Percentiles rank a stretch among this genome's conserved stretches.
Conservation (phyloP, 257 asterid species). For the Nicotiana undulata region DNA sequence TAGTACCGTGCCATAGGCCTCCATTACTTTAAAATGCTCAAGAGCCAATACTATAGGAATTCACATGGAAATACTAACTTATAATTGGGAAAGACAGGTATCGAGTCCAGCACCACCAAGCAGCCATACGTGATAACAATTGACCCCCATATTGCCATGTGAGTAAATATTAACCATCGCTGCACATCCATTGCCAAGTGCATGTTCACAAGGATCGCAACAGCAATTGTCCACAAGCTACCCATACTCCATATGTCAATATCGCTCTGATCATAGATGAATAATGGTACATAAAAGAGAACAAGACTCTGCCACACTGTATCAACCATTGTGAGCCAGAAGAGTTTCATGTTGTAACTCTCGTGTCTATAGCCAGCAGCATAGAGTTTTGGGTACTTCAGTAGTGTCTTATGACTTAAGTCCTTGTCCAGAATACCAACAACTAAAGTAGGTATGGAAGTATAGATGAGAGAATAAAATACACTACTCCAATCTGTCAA, state of each 20-base stretch:
- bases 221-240: slow-evolving; percentile 95
- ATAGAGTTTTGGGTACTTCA: slow-evolving; percentile 87
- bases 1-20: neutral
- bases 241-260: slow-evolving; percentile 98
- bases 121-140: slow-evolving; percentile 41
- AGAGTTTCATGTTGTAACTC: slow-evolving; percentile 82
- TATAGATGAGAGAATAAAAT: slow-evolving; percentile 80
- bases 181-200: slow-evolving; percentile 95
- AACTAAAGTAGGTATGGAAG: slow-evolving; percentile 88
- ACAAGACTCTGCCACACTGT: slow-evolving; percentile 98
- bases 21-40: neutral
- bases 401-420: slow-evolving; percentile 74
- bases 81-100: slow-evolving; percentile 66
- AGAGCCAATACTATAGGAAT: neutral
- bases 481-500: slow-evolving; percentile 98
- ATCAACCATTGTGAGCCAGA: slow-evolving; percentile 94
- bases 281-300: slow-evolving; percentile 77
- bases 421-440: slow-evolving; percentile 95
- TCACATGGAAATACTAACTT: slow-evolving; percentile 53
- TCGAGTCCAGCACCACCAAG: slow-evolving; percentile 53
- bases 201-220: slow-evolving; percentile 75
- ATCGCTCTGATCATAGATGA: slow-evolving; percentile 61
- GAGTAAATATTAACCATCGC: slow-evolving; percentile 80
- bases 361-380: slow-evolving; percentile 89
- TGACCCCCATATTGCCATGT: slow-evolving; percentile 90